Evolutionary conservation across 208 protist species (phyloP), one percentile per base, ranked within the genome.

Genomic region (Leishmania gerbilli): DNA sequence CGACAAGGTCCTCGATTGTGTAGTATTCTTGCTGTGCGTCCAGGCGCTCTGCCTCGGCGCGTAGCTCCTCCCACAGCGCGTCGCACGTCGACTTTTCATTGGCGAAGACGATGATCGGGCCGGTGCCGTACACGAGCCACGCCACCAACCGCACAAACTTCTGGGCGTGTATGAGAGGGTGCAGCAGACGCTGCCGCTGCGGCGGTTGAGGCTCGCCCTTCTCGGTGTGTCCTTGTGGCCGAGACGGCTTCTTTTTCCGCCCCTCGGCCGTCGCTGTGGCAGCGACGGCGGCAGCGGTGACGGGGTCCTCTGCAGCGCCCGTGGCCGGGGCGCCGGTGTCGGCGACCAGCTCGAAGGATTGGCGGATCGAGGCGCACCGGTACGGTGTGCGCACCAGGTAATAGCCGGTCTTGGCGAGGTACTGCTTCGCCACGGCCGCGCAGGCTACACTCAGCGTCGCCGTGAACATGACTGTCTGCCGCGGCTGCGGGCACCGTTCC

Each of bases 381-480:
- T 93, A 79, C 11, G 91, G 91, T 24, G 90, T 92, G 13, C 92
- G 92, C 34, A 97, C 88, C 31, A 93, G 34, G 49, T 90, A 84
- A 81, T 92, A 96, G 21, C 94, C 94, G 1, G 86, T 45, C 47
- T 79, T 87, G 47, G 90, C 85, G 69, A 97, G 87, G 79, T 95
- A 95, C 62, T 87, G 86, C 55, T 85, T 82, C 40, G 93, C 94
- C 51, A 97, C 71, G 17, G 71, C 85, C 19, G 88, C 90, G 71
- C 91, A 95, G 9, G 82, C 81, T 1, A 69, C 49, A 40, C 85
- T 89, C 90, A 99, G 98, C 15, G 99, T 99, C 0, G 99, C 99
- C 4, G 98, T 99, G 81, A 99, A 99, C 49, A 99, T 91, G 55
- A 96, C 91, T 1, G 99, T 99, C 69, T 96, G 92, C 47, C 97